phyloP scores from a whole-genome alignment of 164 flowering plant species.

The Euptelea pleiosperma region DNA sequence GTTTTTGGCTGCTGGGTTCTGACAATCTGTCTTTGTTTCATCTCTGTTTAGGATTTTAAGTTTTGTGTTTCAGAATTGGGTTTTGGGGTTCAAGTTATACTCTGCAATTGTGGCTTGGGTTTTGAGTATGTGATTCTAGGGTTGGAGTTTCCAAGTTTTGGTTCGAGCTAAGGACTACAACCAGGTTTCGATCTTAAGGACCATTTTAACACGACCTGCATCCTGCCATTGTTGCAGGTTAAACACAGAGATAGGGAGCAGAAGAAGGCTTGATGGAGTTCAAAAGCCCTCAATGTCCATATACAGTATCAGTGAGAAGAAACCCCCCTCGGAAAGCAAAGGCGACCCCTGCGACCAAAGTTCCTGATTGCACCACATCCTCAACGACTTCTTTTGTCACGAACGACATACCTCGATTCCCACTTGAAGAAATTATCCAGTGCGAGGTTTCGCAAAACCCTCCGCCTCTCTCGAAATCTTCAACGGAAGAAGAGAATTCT shows the following conservation, averaged over 20 bases:
- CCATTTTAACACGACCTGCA: not conserved
- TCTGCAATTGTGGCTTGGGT: too few species aligned
- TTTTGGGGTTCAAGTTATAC: too few species aligned
- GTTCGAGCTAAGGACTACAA: too few species aligned
- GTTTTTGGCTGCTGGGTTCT: too few species aligned
- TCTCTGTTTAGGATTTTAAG: too few species aligned
- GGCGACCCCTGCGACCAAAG: constrained; percentile 38
- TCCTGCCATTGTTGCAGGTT: not conserved
- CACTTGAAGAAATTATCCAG: constrained; percentile 41
- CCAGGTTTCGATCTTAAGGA: too few species aligned
- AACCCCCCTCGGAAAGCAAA: constrained; percentile 71
- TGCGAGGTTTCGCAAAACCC: constrained; percentile 27
- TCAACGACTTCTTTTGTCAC: constrained; percentile 7
- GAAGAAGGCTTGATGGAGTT: constrained; percentile 27
- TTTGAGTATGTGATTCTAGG: too few species aligned
- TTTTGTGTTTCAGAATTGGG: too few species aligned
- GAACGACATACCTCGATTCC: constrained; percentile 31
- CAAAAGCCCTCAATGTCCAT: constrained; percentile 37
- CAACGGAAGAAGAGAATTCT: not conserved
- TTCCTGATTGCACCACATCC: constrained; percentile 6
- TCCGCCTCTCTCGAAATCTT: not conserved
- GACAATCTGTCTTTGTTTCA: too few species aligned
- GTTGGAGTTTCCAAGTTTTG: too few species aligned
- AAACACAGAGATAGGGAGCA: not conserved
- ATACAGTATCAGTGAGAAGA: constrained; percentile 52